Base-by-base conservation (phyloP, 1,284 basidiomycete species). In the Sphagnurus paluster region DNA sequence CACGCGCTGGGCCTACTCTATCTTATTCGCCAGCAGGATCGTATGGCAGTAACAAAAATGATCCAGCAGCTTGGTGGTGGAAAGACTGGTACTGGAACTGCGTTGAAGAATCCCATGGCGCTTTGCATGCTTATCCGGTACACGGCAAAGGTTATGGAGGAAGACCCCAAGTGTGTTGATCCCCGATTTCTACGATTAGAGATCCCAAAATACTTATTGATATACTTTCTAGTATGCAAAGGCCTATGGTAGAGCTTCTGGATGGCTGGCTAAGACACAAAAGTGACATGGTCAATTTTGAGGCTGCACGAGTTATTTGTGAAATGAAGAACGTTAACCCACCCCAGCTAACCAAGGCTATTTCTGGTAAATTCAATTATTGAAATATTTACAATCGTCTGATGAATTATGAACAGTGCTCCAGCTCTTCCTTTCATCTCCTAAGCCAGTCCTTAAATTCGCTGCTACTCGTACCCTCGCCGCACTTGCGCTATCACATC, bases 261-360 rank as follows among this genome's bases (percentile, higher is more conserved):
- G 97, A 99, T 65, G 87, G 90, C 33, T 96, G 95, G 84, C 76
- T 99, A 50, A 84, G 95, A 51, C 97, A 99, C 72, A 99, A 99
- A 78, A 96, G 93, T 63, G 97, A 99, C 68, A 99, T 98, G 97
- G 97, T 99, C 66, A 99, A 98, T 72, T 93, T 96, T 59, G 97
- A 99, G 68, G 97, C 96, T 23, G 97, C 97, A 4, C 86, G 96
- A 42, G 95, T 88, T 14, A 96, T 99, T 54, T 98, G 95, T 66
- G 95, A 98, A 67, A 92, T 98, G 88, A 89, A 84, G 66, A 84
- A 85, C 56, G 85, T 95, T 20, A 79, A 84, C 20, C 64, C 84
- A 10, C 68, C 80, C 17, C 93, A 98, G 58, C 75, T 99, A 44
- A 84, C 86, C 44, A 86, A 91, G 58, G 82, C 97, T 3, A 93